Base-by-base conservation (phyloP, 2,329 filamentous ascomycete genomes). In the Ascocoryne sarcoides region DNA sequence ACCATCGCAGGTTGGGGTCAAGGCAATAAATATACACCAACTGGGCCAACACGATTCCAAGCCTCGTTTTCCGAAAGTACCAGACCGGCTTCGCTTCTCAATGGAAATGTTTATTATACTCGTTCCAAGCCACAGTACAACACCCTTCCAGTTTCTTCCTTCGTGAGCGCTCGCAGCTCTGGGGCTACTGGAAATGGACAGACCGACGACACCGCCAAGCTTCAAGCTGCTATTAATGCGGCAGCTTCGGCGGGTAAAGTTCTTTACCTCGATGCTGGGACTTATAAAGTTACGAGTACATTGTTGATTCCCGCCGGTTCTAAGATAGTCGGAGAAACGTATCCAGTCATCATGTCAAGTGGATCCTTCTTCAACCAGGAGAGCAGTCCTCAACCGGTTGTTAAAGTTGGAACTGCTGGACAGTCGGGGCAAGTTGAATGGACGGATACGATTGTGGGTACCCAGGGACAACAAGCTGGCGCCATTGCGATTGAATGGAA, bases 1-100 rank as follows among this genome's bases (percentile, higher is more conserved):
- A 72, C 76, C 46, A 72, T 95, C 44, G 61, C 65, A 4, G 79
- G 78, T 10, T 96, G 83, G 74, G 72, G 79, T 15, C 85, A 95
- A 61, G 90, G 90, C 35, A 81, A 82, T 49, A 69, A 76, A 34
- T 89, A 93, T 61, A 69, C 60, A 37, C 67, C 66, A 18, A 51
- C 52, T 9, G 64, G 69, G 39, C 65, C 71, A 40, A 65, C 21
- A 17, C 34, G 32, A n/a, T 45, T 48, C 49, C 55, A 67, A 46
- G 66, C 68, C 9, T 32, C 59, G 4, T 61, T 71, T 33, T 53
- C 61, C n/a, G 57, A 70, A 0, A 64, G 65, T n/a, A 52, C 33
- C 29, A 57, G 70, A 37, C 65, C 69, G 19, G 56, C 62, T 30
- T 56, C 56, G 17, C 60, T 77, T 10, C 50, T 75, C 2, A 60